These are phyloP conservation scores for Panicum hallii DNA, from an alignment of 202 grass and related monocot genomes.

Conservation along the genomic window DNA sequence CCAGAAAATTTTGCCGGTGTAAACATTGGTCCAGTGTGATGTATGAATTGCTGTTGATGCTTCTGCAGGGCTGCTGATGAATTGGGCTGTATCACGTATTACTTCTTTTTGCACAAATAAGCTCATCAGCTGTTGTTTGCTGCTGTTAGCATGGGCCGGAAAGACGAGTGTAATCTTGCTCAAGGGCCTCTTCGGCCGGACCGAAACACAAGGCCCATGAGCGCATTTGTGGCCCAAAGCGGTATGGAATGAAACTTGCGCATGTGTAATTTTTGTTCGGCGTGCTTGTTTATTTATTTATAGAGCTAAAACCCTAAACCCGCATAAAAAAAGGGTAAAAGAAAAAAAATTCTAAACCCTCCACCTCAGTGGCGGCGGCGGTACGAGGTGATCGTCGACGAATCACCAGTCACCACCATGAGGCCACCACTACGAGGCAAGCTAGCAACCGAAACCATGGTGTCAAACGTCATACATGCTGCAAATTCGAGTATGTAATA, in stretches of 20 bases:
- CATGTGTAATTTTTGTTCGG: not conserved
- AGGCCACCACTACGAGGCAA: constrained; percentile 57
- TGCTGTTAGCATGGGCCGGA: not conserved
- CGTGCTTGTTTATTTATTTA: not conserved
- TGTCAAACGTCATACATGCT: too few species aligned
- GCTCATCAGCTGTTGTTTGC: too few species aligned
- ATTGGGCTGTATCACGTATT: not conserved
- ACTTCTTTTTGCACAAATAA: not conserved
- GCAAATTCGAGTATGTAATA: too few species aligned
- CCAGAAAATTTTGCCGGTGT: constrained; percentile 23
- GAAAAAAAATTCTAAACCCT: not conserved
- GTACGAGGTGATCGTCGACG: not conserved
- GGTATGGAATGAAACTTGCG: not conserved
- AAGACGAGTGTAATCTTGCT: not conserved
- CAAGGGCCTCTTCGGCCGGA: rapidly evolving
- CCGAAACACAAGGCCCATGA: not conserved
- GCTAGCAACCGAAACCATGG: not conserved
- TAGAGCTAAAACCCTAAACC: constrained; percentile 49
- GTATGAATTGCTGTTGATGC: not conserved
- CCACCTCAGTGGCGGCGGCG: constrained; percentile 35
- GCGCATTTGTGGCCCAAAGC: not conserved
- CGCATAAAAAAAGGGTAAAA: not conserved
- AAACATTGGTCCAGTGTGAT: constrained; percentile 7
- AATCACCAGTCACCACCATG: constrained; percentile 33
- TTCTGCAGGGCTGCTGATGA: not conserved